Evolutionary conservation across 495 filamentous ascomycete species (phyloP).

Genomic region (Massariosphaeria phaeospora): DNA sequence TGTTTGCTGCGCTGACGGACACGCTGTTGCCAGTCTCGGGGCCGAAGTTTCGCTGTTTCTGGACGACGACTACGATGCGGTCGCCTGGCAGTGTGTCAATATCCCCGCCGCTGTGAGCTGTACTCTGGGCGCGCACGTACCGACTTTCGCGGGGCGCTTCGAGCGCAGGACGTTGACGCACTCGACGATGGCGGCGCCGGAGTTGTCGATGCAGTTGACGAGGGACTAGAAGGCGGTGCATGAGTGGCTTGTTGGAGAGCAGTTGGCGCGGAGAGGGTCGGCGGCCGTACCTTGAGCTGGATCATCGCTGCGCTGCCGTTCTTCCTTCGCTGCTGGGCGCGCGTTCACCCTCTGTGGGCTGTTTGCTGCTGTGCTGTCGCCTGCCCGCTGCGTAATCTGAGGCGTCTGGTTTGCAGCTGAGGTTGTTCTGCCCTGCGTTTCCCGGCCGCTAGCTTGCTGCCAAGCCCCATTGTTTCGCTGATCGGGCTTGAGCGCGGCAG

Average conservation of each 20-base stretch:
- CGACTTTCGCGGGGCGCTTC: constrained; percentile 84
- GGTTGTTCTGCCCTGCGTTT: no score
- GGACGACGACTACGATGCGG: constrained; percentile 93
- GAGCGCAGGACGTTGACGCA: constrained; percentile 88
- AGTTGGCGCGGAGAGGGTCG: background rate
- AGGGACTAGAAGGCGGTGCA: constrained; percentile 63
- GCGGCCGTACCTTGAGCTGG: constrained; percentile 77
- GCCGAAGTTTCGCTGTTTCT: constrained; percentile 82
- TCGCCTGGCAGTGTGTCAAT: constrained; percentile 58
- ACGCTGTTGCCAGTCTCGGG: constrained; percentile 56
- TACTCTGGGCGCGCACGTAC: constrained; percentile 49
- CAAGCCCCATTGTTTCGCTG: background rate
- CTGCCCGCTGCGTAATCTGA: background rate
- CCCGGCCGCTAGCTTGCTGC: background rate
- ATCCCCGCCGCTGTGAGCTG: background rate
- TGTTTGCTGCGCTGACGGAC: constrained; percentile 65
- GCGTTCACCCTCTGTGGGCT: background rate
- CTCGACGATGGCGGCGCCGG: constrained; percentile 94
- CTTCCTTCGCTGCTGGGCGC: no score
- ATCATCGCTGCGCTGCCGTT: constrained; percentile 66
- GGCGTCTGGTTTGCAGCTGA: background rate
- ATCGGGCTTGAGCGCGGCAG: background rate
- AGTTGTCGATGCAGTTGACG: constrained; percentile 99
- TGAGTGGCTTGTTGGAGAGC: constrained; percentile 8
- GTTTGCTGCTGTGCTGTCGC: constrained; percentile 3